Conservation (phyloP, 306 rosid species). For the Inga leiocalycina region DNA sequence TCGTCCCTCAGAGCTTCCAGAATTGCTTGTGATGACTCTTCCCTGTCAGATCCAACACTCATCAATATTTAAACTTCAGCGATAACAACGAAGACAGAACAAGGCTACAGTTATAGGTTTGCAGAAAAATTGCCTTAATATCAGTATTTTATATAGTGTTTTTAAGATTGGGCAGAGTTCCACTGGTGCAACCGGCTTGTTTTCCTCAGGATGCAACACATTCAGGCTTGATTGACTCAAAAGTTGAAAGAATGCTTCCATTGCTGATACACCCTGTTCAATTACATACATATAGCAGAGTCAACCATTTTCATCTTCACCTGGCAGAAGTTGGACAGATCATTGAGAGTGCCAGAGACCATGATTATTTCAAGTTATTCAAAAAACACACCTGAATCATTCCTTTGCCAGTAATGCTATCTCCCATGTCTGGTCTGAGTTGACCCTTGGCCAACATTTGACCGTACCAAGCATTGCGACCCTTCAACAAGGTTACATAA, state of each 20-base stretch:
- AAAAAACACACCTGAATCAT: conserved; percentile 80
- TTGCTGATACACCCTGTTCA: conserved; percentile 88
- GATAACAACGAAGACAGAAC: background rate
- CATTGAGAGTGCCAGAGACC: conserved; percentile 17
- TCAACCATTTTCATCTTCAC: background rate
- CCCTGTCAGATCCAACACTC: conserved; percentile 56
- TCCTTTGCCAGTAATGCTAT: conserved; percentile 89
- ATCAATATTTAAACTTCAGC: conserved; percentile 4
- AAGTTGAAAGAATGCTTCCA: conserved; percentile 78
- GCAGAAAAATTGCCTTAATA: conserved; percentile 59
- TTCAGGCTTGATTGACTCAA: conserved; percentile 87
- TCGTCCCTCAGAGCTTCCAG: conserved; percentile 88
- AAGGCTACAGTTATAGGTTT: background rate
- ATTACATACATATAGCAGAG: background rate
- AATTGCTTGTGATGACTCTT: conserved; percentile 77
- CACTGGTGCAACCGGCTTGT: conserved; percentile 89
- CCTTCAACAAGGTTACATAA: conserved; percentile 86
- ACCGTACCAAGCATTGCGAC: conserved; percentile 79
- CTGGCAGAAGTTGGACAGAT: background rate
- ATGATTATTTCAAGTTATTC: background rate
- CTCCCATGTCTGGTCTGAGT: conserved; percentile 87
- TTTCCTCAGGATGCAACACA: conserved; percentile 85
- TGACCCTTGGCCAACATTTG: conserved; percentile 94
- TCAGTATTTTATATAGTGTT: conserved; percentile 80
- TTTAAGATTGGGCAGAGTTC: conserved; percentile 93